Evolutionary conservation across 2,329 filamentous ascomycete species (phyloP), one percentile per base, ranked within the genome.

Genomic region (Ascocoryne sarcoides): DNA sequence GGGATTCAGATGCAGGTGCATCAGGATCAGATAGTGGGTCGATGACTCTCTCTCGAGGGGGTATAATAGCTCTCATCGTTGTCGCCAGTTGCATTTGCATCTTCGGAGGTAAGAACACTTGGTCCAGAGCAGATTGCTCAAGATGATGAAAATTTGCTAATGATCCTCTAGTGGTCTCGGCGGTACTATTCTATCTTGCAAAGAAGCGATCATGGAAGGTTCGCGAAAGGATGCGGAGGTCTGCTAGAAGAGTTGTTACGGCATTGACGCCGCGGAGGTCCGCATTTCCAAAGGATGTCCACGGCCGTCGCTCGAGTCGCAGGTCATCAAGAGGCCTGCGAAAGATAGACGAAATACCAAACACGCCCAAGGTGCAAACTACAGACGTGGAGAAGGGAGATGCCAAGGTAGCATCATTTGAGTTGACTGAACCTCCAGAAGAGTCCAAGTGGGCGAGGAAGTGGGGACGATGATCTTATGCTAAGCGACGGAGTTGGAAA

Each of bases 131-230:
- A 9, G 16, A n/a, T n/a, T 18, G 23, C 7, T 17, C 16, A 14
- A n/a, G 32, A 21, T 8, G 10, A n/a, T 5, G 36, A 7, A 26
- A 7, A 4, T 18, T 31, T 14, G 15, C 14, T 42, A 32, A 46
- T 29, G 12, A 35, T 40, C 32, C 39, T 21, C 49, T 37, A 51
- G 48, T 52, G 40, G 48, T 44, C 16, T 52, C 44, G 34, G 30
- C 49, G 83, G 82, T 80, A 47, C 74, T 92, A 19, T 93, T 84
- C 65, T 86, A 81, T 60, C 60, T 90, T 28, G 83, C 86, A 40
- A 92, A 92, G 69, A 88, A 86, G 65, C 76, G 80, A 34, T 84
- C 89, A 61, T 92, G 86, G 86, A 83, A 79, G 50, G 68, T 92
- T 50, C 76, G 79, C 43, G 76, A 84, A 57, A 82, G 71, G 20